A percentile compares a stretch with the other conserved stretches of the same genome.
Conservation (phyloP, 2,329 filamentous ascomycete genomes). For the Leptodontidium sp. region DNA sequence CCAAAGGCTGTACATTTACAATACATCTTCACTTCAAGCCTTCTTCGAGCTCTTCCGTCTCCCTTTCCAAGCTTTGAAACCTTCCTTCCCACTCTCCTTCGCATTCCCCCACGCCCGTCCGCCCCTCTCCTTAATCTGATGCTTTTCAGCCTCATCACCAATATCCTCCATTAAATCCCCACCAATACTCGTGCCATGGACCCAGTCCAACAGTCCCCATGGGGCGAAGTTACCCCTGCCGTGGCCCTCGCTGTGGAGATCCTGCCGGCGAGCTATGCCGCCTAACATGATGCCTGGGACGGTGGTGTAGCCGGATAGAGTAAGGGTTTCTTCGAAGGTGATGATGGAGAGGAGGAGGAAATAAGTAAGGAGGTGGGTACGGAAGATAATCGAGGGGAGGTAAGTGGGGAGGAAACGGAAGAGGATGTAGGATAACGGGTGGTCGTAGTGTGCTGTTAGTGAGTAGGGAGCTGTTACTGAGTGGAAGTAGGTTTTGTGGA, state of each 20-base stretch:
- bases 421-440: slow-evolving; percentile 70
- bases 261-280: slow-evolving; percentile 59
- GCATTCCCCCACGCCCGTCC: slow-evolving; percentile 47
- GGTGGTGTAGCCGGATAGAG: slow-evolving; percentile 72
- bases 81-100: slow-evolving; percentile 48
- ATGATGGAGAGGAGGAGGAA: slow-evolving; percentile 69
- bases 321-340: slow-evolving; percentile 71
- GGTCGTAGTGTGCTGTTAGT: slow-evolving; percentile 71
- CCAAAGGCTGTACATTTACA: not conserved
- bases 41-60: slow-evolving; percentile 40
- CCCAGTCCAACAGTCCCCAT: slow-evolving; percentile 70
- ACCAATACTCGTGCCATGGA: slow-evolving; percentile 62
- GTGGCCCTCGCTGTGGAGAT: slow-evolving; percentile 63
- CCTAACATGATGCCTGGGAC: slow-evolving; percentile 60
- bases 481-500: slow-evolving; percentile 60
- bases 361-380: slow-evolving; percentile 77
- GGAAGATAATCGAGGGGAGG: slow-evolving; percentile 69
- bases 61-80: slow-evolving; percentile 42
- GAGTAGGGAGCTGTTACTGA: slow-evolving; percentile 64
- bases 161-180: slow-evolving; percentile 62
- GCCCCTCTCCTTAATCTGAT: slow-evolving; percentile 55
- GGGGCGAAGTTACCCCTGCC: slow-evolving; percentile 68
- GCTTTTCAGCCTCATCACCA: slow-evolving; percentile 63
- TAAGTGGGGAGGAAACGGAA: slow-evolving; percentile 71
- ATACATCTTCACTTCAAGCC: slow-evolving; percentile 9